phyloP scores from a whole-genome alignment of 2,329 filamentous ascomycete species.

The Pseudogymnoascus sp. region DNA sequence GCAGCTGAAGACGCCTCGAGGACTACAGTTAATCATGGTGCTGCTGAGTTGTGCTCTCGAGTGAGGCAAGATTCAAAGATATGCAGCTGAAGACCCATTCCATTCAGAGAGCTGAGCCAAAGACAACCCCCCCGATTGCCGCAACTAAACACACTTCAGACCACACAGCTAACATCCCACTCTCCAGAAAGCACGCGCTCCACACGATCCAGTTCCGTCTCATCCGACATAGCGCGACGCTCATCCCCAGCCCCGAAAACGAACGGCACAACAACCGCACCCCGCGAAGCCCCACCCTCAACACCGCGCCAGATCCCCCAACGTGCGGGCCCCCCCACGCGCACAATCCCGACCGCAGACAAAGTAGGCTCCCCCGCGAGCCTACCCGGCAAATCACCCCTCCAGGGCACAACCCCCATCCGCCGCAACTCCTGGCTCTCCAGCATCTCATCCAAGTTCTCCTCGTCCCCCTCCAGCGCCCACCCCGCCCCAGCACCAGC shows the following conservation, averaged over 20 bases:
- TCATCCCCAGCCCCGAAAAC: background rate
- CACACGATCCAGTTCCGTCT: background rate
- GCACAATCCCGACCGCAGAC: background rate
- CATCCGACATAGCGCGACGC: background rate
- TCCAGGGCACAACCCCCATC: background rate
- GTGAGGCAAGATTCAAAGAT: background rate
- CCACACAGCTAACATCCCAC: conserved; percentile 9
- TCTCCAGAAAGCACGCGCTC: conserved; percentile 3
- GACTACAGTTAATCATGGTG: background rate
- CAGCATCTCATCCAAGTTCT: conserved; percentile 88
- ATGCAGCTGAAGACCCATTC: background rate
- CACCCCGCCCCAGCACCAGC: conserved; percentile 18
- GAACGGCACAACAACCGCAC: conserved; percentile 14
- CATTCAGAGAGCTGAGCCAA: background rate
- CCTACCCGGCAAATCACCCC: background rate
- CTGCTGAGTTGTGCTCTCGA: background rate
- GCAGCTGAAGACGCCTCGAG: background rate
- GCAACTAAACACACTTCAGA: conserved; percentile 14
- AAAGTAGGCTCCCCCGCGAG: background rate
- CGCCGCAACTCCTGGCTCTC: conserved; percentile 82
- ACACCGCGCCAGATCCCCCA: conserved; percentile 20
- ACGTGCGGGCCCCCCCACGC: conserved; percentile 22
- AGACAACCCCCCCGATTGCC: conserved; percentile 11
- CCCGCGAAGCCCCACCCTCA: conserved; percentile 12
- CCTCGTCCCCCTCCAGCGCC: conserved; percentile 42